A percentile compares a stretch with the other conserved stretches of the same genome.
These are phyloP conservation scores for Aspergillus costaricaensis DNA, from an alignment of 2,329 filamentous ascomycete genomes.

Conservation along the genomic window DNA sequence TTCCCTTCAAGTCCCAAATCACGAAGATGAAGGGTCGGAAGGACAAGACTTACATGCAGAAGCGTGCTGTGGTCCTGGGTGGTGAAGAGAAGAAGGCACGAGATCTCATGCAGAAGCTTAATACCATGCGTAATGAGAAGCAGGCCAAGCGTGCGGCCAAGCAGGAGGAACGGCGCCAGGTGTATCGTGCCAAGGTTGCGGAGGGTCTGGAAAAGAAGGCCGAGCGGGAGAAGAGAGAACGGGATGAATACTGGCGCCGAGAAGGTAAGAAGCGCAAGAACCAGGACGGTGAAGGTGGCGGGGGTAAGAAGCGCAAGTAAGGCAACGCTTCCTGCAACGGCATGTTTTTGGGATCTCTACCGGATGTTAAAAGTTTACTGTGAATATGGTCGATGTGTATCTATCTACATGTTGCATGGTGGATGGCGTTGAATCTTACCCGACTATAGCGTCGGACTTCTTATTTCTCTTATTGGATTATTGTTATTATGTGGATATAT, in stretches of 20 bases:
- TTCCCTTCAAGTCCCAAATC: constrained; percentile 93
- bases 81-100: constrained; percentile 88
- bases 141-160: constrained; percentile 77
- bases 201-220: constrained; percentile 82
- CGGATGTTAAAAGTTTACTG: constrained; percentile 21
- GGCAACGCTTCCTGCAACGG: constrained; percentile 14
- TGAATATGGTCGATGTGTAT: constrained; percentile 20
- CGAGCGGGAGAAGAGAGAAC: constrained; percentile 85
- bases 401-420: constrained; percentile 25
- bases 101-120: constrained; percentile 88
- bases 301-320: constrained; percentile 49
- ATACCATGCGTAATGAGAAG: constrained; percentile 87
- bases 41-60: constrained; percentile 86
- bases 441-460: constrained; percentile 5
- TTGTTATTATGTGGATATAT: background rate
- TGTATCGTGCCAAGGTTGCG: constrained; percentile 79
- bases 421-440: constrained; percentile 26
- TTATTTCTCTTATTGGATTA: background rate
- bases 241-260: constrained; percentile 86
- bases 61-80: constrained; percentile 83
- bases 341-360: constrained; percentile 29
- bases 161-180: constrained; percentile 82
- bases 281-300: constrained; percentile 54
- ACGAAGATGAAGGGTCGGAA: constrained; percentile 76
- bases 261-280: constrained; percentile 80